phyloP scores from a whole-genome alignment of 257 asterid species.

The Jacaranda mimosifolia region DNA sequence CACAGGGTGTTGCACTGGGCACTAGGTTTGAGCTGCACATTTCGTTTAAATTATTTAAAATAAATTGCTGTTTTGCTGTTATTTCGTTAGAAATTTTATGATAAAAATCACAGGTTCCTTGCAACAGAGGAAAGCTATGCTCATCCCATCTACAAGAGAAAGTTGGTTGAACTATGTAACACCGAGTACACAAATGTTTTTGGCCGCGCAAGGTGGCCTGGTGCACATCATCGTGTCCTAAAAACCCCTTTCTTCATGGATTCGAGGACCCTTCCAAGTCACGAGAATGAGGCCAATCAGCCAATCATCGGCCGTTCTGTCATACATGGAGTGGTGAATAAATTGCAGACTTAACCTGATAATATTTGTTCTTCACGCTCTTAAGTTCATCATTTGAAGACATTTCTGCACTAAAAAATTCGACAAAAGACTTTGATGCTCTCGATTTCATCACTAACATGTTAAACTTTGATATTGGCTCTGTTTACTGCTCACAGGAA shows the following conservation, averaged over 20 bases:
- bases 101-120: conserved; percentile 56
- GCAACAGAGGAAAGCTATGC: conserved; percentile 90
- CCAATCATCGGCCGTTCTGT: conserved; percentile 73
- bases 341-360: background rate
- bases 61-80: background rate
- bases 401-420: no score
- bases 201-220: conserved; percentile 97
- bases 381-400: no score
- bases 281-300: conserved; percentile 76
- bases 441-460: background rate
- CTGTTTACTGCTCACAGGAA: conserved; percentile 53
- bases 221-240: conserved; percentile 85
- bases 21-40: conserved; percentile 62
- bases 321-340: conserved; percentile 75
- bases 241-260: conserved; percentile 76
- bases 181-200: conserved; percentile 81
- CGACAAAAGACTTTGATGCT: no score
- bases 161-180: conserved; percentile 65
- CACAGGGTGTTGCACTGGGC: conserved; percentile 82
- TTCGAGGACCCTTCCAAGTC: conserved; percentile 68
- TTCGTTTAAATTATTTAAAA: background rate
- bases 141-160: conserved; percentile 81
- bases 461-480: background rate
- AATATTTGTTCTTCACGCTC: background rate
- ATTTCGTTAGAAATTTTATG: background rate